Evolutionary conservation across 2,329 filamentous ascomycete species (phyloP), one percentile per base, ranked within the genome.

Genomic region (Pezicula radicicola): DNA sequence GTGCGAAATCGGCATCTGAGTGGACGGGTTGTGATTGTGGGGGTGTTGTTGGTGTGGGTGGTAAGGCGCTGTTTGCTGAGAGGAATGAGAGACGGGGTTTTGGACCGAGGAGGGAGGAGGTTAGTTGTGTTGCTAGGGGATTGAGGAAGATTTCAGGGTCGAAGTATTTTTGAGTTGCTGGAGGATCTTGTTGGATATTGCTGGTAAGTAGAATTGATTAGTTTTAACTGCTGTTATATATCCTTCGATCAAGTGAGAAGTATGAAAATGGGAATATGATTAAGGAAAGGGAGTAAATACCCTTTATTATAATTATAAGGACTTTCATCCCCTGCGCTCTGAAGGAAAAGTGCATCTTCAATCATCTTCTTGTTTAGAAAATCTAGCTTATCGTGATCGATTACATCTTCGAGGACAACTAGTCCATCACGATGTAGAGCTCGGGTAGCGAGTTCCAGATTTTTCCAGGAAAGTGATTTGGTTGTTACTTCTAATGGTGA

Each of bases 261-360:
- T 27, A 25, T n/a, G 28, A n/a, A 27, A 48, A 21, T 18, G n/a
- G n/a, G 21, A 15, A 43, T 33, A 13, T 6, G 15, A 18, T 19
- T 12, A 36, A n/a, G 30, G 42, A 18, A 16, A 18, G n/a, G n/a
- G n/a, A 27, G 30, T 12, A 37, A 37, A 8, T 45, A 61, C 59
- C 78, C 80, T 45, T 75, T 75, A 60, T 85, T 84, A 61, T 85
- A 85, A 58, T 85, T 85, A 70, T 77, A 86, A 0, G 79, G 80
- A 0, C 76, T 75, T 15, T 80, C 72, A 18, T 82, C 74, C 2
- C 80, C 79, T 30, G 71, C 68, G 1, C 68, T 70, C 51, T 79
- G 77, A 2, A 86, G 69, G 3, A 65, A 60, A 2, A 70, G 70
- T 1, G 82, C 81, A 62, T 87, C 83, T 43, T 77, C 35, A 1